Evolutionary conservation across 2,329 filamentous ascomycete genomes (phyloP).

Genomic region (Claviceps humidiphila): DNA sequence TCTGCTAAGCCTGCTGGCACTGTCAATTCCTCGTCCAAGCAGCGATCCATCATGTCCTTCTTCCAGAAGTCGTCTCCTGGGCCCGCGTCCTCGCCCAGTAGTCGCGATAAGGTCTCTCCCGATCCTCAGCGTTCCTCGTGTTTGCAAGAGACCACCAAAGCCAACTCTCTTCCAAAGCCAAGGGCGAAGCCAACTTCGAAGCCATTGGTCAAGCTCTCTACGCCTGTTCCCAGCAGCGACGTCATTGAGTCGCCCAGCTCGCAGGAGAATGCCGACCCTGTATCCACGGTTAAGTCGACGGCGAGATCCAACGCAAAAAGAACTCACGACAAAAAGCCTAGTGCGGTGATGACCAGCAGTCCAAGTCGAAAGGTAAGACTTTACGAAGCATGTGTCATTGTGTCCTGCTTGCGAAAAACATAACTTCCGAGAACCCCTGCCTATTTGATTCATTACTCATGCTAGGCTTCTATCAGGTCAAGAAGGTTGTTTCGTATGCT

Average conservation of each 20-base stretch:
- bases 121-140: conserved; percentile 19
- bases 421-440: too few species aligned
- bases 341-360: conserved; percentile 42
- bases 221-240: conserved; percentile 74
- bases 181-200: conserved; percentile 23
- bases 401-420: too few species aligned
- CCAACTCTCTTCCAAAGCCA: conserved; percentile 23
- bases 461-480: conserved; percentile 24
- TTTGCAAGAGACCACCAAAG: conserved; percentile 28
- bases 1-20: conserved; percentile 2
- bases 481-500: conserved; percentile 60
- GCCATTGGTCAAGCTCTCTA: conserved; percentile 35
- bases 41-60: conserved; percentile 31
- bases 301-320: conserved; percentile 16
- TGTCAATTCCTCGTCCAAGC: conserved; percentile 22
- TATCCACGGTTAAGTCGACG: conserved; percentile 35
- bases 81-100: conserved; percentile 18
- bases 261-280: conserved; percentile 47
- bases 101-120: conserved; percentile 20
- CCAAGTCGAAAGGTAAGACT: conserved; percentile 64
- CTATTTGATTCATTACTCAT: not conserved
- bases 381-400: too few species aligned
- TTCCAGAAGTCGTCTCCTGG: conserved; percentile 29
- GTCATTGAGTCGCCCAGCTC: conserved; percentile 52
- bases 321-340: not conserved